phyloP scores from a whole-genome alignment of 805 yeast species.

The Hanseniaspora valbyensis region DNA sequence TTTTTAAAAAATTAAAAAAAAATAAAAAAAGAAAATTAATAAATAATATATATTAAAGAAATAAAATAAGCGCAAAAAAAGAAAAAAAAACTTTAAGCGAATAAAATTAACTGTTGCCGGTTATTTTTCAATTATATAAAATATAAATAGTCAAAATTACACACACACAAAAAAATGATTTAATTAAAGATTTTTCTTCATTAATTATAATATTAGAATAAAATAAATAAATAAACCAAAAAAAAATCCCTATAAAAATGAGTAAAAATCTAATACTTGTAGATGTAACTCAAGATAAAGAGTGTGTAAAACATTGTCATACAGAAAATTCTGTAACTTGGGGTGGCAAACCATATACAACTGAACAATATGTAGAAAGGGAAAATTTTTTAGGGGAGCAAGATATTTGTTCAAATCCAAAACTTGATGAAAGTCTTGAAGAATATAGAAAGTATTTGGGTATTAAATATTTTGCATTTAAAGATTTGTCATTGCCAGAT shows the following conservation, averaged over 20 bases:
- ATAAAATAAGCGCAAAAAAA: no score
- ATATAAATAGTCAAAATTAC: no score
- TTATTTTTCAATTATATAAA: no score
- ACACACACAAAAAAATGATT: no score
- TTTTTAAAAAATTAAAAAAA: no score
- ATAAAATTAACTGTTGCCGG: no score
- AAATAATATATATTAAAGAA: no score
- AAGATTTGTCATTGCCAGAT: conserved; percentile 22
- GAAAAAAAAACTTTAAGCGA: no score
- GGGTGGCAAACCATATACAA: conserved; percentile 27
- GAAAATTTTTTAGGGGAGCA: conserved; percentile 22
- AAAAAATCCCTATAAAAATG: neutral
- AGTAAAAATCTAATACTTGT: conserved; percentile 16
- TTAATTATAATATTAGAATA: no score
- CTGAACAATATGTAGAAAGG: conserved; percentile 31
- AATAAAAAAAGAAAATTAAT: no score
- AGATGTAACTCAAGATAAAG: conserved; percentile 26
- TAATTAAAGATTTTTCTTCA: no score
- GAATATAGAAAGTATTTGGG: conserved; percentile 25
- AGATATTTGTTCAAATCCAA: neutral
- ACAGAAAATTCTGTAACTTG: conserved; percentile 28
- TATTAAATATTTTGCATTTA: conserved; percentile 30
- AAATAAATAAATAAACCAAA: neutral
- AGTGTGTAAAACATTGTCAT: conserved; percentile 31
- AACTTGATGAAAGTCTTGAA: neutral